Percentiles rank a stretch among this genome's conserved stretches.
phyloP scores from a whole-genome alignment of 2,329 filamentous ascomycete genomes.

The Pochonia chlamydosporia region DNA sequence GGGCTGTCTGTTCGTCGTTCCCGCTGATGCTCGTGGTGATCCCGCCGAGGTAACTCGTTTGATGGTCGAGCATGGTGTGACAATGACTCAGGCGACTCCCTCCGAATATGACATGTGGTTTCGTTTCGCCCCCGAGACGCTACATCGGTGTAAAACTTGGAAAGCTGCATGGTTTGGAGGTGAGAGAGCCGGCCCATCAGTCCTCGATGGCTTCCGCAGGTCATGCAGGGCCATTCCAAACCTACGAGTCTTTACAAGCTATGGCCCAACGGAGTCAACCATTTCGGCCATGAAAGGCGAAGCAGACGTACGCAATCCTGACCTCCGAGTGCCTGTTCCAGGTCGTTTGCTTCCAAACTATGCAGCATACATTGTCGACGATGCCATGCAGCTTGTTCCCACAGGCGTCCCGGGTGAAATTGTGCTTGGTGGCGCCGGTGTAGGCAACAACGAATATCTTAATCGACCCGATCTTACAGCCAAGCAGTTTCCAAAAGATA shows the following conservation, averaged over 20 bases:
- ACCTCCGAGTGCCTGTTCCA: conserved; percentile 17
- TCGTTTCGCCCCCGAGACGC: conserved; percentile 10
- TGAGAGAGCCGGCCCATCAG: conserved; percentile 17
- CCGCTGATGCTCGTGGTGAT: conserved; percentile 19
- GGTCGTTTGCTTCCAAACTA: not conserved
- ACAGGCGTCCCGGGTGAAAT: conserved; percentile 12
- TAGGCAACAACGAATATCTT: conserved; percentile 34
- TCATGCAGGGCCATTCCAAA: not conserved
- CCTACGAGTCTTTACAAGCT: conserved; percentile 16
- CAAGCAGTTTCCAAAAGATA: conserved; percentile 6
- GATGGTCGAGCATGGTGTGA: conserved; percentile 29
- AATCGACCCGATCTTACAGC: conserved; percentile 13
- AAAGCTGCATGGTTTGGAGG: conserved; percentile 17
- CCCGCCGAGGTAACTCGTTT: conserved; percentile 26
- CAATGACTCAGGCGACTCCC: conserved; percentile 31
- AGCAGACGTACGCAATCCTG: conserved; percentile 33
- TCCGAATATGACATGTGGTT: conserved; percentile 33
- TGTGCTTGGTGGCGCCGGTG: conserved; percentile 27
- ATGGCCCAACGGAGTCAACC: conserved; percentile 23
- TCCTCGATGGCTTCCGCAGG: conserved; percentile 8
- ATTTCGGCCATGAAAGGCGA: conserved; percentile 11
- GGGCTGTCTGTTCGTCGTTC: conserved; percentile 29
- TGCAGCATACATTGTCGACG: conserved; percentile 29
- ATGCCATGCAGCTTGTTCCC: conserved; percentile 7
- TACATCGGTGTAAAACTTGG: conserved; percentile 13